phyloP scores from a whole-genome alignment of 31 red algal species.

The Endocladia muricata region DNA sequence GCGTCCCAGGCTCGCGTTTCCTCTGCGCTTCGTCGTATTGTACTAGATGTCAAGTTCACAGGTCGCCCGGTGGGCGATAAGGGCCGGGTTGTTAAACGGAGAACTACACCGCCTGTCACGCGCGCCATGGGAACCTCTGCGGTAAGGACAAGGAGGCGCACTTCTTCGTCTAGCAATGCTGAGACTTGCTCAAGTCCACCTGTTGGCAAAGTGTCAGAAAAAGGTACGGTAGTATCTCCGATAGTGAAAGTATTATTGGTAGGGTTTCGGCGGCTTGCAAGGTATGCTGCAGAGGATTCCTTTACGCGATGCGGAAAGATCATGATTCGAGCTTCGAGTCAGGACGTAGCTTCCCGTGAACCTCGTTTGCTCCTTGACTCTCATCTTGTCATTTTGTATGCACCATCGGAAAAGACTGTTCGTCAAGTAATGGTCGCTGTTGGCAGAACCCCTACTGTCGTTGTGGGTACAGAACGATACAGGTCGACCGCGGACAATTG shows the following conservation, averaged over 20 bases:
- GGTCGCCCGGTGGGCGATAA: neutral
- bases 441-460: conserved; percentile 23
- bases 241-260: conserved; percentile 68
- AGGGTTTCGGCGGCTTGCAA: conserved; percentile 74
- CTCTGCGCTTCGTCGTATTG: conserved; percentile 47
- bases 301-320: conserved; percentile 63
- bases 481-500: conserved; percentile 38
- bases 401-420: conserved; percentile 49
- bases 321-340: conserved; percentile 55
- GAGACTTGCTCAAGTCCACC: neutral
- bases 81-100: neutral
- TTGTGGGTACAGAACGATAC: conserved; percentile 63
- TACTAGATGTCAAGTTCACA: conserved; percentile 57
- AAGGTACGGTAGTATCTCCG: neutral
- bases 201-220: neutral
- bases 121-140: neutral
- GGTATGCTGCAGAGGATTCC: conserved; percentile 65
- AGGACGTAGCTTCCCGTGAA: conserved; percentile 34
- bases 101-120: conserved; percentile 18
- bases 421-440: conserved; percentile 24
- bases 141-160: neutral
- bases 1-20: conserved; percentile 49
- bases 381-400: conserved; percentile 61
- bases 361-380: conserved; percentile 37
- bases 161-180: neutral